Percentiles rank a stretch among this genome's conserved stretches.
Conservation (phyloP, 2,329 filamentous ascomycete species). For the Mollisiaceae sp. region DNA sequence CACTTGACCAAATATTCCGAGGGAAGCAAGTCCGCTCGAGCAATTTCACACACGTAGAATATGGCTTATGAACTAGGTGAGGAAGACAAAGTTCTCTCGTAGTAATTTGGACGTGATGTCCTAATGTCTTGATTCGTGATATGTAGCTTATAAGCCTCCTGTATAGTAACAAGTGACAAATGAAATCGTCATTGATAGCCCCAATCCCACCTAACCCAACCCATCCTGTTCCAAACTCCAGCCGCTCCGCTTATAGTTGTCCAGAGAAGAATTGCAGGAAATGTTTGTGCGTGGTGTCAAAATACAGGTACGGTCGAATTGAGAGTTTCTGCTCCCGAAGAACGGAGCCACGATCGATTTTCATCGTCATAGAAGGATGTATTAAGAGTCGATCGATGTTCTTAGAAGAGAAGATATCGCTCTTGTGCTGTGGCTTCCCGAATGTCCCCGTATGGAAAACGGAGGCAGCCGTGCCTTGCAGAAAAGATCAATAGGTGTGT, state of each 20-base stretch:
- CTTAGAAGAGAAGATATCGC: neutral
- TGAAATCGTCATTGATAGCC: slow-evolving; percentile 8
- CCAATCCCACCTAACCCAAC: slow-evolving; percentile 1
- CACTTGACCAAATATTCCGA: neutral
- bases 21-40: neutral
- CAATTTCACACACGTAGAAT: neutral
- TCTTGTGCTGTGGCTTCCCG: neutral
- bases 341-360: neutral
- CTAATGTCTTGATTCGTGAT: slow-evolving; percentile 13
- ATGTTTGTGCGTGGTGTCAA: slow-evolving; percentile 7
- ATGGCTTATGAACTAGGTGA: neutral
- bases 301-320: neutral
- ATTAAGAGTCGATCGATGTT: neutral
- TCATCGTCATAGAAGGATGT: neutral
- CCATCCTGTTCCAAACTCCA: slow-evolving; percentile 11
- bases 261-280: slow-evolving; percentile 16
- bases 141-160: slow-evolving; percentile 12
- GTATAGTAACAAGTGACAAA: slow-evolving; percentile 17
- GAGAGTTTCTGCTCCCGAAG: neutral
- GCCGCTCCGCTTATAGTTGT: slow-evolving; percentile 9
- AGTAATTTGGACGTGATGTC: slow-evolving; percentile 12
- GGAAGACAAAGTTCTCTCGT: neutral
- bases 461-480: neutral
- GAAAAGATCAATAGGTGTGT: neutral
- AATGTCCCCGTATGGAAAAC: neutral